Conservation (phyloP, 2,329 filamentous ascomycete genomes). For the Verticillium nubilum region DNA sequence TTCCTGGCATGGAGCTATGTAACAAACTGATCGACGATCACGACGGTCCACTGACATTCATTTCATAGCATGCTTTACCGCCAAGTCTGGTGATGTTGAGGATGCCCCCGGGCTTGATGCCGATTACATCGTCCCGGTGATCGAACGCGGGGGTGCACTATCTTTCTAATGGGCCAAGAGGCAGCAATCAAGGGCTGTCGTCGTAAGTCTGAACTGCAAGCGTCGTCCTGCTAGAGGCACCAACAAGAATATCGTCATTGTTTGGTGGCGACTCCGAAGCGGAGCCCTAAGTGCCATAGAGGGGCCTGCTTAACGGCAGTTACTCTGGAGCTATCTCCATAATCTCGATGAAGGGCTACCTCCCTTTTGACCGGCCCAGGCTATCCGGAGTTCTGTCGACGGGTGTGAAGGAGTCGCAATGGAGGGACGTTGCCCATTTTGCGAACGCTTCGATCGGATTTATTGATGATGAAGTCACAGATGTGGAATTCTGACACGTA, state of each 20-base stretch:
- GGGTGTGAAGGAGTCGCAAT: conserved; percentile 72
- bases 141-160: conserved; percentile 74
- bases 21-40: no score
- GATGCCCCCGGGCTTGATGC: conserved; percentile 87
- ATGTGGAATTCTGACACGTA: conserved; percentile 72
- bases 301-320: conserved; percentile 72
- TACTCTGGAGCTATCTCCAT: conserved; percentile 77
- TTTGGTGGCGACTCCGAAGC: conserved; percentile 87
- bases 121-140: conserved; percentile 73
- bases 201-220: conserved; percentile 67
- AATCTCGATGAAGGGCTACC: conserved; percentile 76
- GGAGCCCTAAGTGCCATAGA: conserved; percentile 77
- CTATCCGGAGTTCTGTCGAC: conserved; percentile 88
- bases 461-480: conserved; percentile 59
- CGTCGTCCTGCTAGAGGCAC: conserved; percentile 40
- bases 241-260: conserved; percentile 65
- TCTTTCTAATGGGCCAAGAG: conserved; percentile 81
- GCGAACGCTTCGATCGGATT: conserved; percentile 52
- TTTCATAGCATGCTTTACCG: conserved; percentile 87
- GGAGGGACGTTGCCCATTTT: conserved; percentile 75
- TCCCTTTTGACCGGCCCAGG: conserved; percentile 90
- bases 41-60: no score
- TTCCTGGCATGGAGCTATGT: conserved; percentile 97
- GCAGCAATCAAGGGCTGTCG: conserved; percentile 70
- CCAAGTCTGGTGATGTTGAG: conserved; percentile 85